These are phyloP conservation scores for Thymus mandschuricus DNA, from an alignment of 257 asterid genomes.

Conservation along the genomic window DNA sequence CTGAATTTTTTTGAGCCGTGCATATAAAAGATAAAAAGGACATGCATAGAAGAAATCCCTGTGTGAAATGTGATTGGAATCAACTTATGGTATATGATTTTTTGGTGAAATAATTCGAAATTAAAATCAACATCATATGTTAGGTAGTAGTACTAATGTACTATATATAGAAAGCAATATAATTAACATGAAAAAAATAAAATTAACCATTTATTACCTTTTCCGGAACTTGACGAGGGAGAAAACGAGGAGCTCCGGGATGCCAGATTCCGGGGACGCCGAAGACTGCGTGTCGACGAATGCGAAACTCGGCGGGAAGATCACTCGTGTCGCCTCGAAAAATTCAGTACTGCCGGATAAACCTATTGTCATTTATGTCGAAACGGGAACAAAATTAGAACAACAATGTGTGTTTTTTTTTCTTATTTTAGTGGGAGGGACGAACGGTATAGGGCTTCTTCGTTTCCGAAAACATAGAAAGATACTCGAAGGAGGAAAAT, in stretches of 20 bases:
- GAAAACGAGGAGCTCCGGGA: constrained; percentile 40
- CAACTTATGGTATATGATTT: background rate
- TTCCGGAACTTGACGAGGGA: constrained; percentile 54
- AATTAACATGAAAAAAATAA: background rate
- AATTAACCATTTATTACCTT: constrained; percentile 39
- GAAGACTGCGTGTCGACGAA: constrained; percentile 43
- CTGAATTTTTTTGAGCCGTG: background rate
- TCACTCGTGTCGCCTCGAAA: constrained; percentile 34
- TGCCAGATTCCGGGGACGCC: constrained; percentile 57
- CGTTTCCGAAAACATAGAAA: background rate
- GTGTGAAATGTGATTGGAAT: background rate
- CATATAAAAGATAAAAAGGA: no score
- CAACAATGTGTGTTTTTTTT: background rate
- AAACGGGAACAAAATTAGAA: background rate
- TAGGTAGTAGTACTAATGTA: no score
- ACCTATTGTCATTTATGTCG: constrained; percentile 79
- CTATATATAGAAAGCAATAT: no score
- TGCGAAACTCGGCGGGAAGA: constrained; percentile 32
- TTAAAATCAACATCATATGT: no score
- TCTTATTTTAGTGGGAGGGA: background rate
- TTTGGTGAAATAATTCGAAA: background rate
- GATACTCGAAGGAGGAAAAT: background rate
- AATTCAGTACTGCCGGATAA: constrained; percentile 36
- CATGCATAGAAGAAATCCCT: background rate
- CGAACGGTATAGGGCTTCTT: background rate